phyloP scores from a whole-genome alignment of 495 filamentous ascomycete genomes.

The Penicillium pancosmium region DNA sequence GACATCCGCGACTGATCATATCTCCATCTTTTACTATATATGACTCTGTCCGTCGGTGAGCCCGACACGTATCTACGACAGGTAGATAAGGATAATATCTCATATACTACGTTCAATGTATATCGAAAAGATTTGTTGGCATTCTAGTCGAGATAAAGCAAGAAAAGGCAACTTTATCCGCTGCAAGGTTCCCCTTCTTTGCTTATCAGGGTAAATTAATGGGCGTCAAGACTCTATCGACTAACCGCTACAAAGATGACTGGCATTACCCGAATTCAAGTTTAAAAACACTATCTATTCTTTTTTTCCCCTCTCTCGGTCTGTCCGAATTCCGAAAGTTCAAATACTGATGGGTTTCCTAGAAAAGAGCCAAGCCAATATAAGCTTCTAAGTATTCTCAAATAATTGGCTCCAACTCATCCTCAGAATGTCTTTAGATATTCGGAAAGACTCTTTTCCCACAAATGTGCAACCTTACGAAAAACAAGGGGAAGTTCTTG shows the following conservation, averaged over 20 bases:
- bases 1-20: too few relatives aligned
- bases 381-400: too few relatives aligned
- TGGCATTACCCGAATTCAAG: background rate
- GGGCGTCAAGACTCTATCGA: background rate
- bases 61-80: too few relatives aligned
- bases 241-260: background rate
- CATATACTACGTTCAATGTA: too few relatives aligned
- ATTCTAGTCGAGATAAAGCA: too few relatives aligned
- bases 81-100: too few relatives aligned
- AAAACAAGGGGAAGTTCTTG: background rate
- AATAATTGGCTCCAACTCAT: background rate
- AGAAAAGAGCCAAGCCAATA: too few relatives aligned
- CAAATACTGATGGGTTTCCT: background rate
- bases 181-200: background rate
- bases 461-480: background rate
- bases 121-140: too few relatives aligned
- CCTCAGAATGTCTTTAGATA: background rate
- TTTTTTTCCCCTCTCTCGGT: background rate
- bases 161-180: background rate
- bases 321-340: background rate
- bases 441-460: background rate
- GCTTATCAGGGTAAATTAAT: background rate
- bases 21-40: too few relatives aligned
- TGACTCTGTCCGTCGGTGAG: too few relatives aligned
- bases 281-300: background rate